These are phyloP conservation scores for Triticum timopheevii DNA, from an alignment of 176 grass and related monocot species.

Conservation along the genomic window DNA sequence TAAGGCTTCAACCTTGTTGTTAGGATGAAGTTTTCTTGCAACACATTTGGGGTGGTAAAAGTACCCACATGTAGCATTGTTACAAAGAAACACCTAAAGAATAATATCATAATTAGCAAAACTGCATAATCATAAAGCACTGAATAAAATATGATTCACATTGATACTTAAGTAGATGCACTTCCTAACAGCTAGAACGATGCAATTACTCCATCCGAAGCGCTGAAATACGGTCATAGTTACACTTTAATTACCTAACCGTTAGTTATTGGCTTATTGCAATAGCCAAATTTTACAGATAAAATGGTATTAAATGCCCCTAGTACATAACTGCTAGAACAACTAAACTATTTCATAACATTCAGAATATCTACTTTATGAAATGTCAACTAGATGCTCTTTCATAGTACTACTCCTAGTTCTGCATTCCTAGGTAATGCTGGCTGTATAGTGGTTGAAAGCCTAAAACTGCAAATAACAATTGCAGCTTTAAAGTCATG, in stretches of 20 bases:
- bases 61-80: constrained; percentile 91
- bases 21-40: constrained; percentile 49
- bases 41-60: constrained; percentile 97
- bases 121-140: background rate
- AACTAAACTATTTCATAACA: background rate
- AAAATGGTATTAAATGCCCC: background rate
- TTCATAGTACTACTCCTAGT: background rate
- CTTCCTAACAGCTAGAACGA: constrained; percentile 20
- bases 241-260: background rate
- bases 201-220: background rate
- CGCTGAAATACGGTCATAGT: background rate
- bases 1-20: constrained; percentile 45
- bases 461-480: constrained; percentile 16
- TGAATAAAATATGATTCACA: constrained; percentile 18
- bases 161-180: background rate
- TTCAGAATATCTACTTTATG: background rate
- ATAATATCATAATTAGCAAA: constrained; percentile 33
- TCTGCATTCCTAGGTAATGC: background rate
- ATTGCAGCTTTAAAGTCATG: constrained; percentile 1
- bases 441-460: constrained; percentile 1
- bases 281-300: constrained; percentile 7
- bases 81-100: constrained; percentile 85
- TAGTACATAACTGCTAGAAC: background rate
- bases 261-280: background rate
- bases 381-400: constrained; percentile 5